Evolutionary conservation across 2,329 filamentous ascomycete species (phyloP), one percentile per base, ranked within the genome.

Genomic region (Trichophyton rubrum): DNA sequence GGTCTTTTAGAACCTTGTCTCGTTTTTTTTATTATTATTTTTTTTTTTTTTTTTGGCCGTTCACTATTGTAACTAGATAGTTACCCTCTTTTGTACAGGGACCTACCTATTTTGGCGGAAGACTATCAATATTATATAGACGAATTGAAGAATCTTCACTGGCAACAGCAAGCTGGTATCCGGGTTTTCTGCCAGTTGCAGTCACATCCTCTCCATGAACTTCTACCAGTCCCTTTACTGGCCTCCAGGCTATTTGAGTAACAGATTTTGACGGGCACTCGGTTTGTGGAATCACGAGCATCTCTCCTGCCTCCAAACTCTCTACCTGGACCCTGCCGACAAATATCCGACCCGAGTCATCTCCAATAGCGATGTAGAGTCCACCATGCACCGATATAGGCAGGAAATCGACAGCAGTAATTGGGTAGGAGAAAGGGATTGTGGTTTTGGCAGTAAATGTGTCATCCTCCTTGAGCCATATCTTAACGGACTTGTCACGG

Each of bases 401-500:
- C 38, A 84, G 70, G 68, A 90, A 88, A 66, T 88, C 86, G 27
- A 92, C 77, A 0, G 88, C 85, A 0, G 88, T 91, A 2, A 89
- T 84, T 0, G 89, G 78, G 20, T 79, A 77, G 17, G 80, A 79
- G 56, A 82, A 76, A 0, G 80, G 68, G 22, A 88, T 75, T 1
- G 79, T 79, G 2, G 78, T 71, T 5, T 78, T 79, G 63, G 83
- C 82, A 9, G 73, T 69, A 63, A 87, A 84, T 17, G 62, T 68
- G 64, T 73, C 40, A 45, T 66, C 74, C 13, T 68, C 64, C 63
- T 68, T 67, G 56, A 72, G 71, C 89, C 89, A 92, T 49, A 91
- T 69, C 69, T 88, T 88, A 41, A 95, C 85, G 27, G 80, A 81
- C 75, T 95, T 97, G 73, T 99, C 93, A 67, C 93, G 81, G 2